Base-by-base conservation (phyloP, 139 green algal genomes). In the Chlamydomonas applanata region DNA sequence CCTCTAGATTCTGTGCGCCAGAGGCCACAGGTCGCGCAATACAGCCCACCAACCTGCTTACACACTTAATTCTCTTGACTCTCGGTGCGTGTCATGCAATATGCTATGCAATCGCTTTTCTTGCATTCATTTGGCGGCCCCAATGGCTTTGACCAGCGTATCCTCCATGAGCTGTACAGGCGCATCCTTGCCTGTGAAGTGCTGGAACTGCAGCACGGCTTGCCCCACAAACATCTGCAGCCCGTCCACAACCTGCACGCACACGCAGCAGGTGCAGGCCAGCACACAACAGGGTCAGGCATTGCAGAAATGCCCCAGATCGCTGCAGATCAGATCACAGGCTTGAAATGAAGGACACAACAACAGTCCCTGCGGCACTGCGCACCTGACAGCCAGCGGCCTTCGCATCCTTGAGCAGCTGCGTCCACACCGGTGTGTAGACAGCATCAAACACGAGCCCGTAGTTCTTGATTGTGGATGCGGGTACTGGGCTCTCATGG, bases 151-250 rank as follows among this genome's bases (percentile, higher is more conserved):
- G 33, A 87, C 56, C 46, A 93, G 84, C 22, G 85, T 83, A 16
- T 83, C 29, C 52, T 76, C 63, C 89, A 95, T 93, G 14, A 93
- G 73, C 24, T 84, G 81, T 56, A 84, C 72, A 3, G 89, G 89
- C 2, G 89, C 70, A 56, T 87, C 63, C 60, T 74, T 22, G 0
- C 85, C 90, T 5, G 88, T 93, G 81, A 93, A 93, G 16, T 69
- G 86, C 76, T 90, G 71, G 74, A 98, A 98, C 86, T 99, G 96
- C 64, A 94, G 84, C 24, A 87, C 89, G 0, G 94, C 95, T 82
- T 99, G 96, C 4, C 96, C 91, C 22, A 99, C 94, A 90, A 99
- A 99, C 96, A 99, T 99, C 54, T 96, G 89, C 56, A 93, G 74
- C 0, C 86, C 86, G 46, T 88, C 86, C 29, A 85, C 86, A 4